Evolutionary conservation across 495 filamentous ascomycete species (phyloP).

Genomic region (Hypoxylon perforatum): DNA sequence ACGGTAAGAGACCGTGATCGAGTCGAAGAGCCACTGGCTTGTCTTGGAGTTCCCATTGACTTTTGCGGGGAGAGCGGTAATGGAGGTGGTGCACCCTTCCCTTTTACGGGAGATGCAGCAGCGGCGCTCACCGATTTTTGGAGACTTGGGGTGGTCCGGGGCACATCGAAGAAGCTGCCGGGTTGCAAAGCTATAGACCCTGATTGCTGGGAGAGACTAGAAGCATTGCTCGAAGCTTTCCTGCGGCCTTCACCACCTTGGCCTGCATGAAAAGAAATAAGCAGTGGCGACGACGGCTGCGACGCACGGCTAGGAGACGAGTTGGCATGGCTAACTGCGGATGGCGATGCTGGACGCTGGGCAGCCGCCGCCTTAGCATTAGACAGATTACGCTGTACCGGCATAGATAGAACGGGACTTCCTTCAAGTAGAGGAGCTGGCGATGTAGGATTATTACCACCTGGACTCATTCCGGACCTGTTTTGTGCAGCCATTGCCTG

Average conservation of each 20-base stretch:
- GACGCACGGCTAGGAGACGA: conserved; percentile 88
- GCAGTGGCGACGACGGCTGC: conserved; percentile 91
- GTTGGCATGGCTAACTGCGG: conserved; percentile 77
- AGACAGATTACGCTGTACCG: conserved; percentile 85
- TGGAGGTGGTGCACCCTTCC: conserved; percentile 65
- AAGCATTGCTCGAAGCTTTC: conserved; percentile 87
- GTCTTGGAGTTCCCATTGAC: conserved; percentile 58
- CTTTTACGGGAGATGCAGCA: conserved; percentile 80
- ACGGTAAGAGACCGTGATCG: conserved; percentile 91
- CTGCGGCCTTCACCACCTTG: conserved; percentile 57
- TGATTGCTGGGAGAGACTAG: conserved; percentile 82
- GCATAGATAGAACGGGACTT: conserved; percentile 81
- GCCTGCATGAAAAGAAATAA: conserved; percentile 93
- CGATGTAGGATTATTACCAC: conserved; percentile 53
- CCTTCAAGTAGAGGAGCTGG: conserved; percentile 78
- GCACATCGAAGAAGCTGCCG: conserved; percentile 77
- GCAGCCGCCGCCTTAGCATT: conserved; percentile 69
- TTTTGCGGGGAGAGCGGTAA: conserved; percentile 64
- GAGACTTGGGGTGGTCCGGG: conserved; percentile 66
- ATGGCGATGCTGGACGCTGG: conserved; percentile 87
- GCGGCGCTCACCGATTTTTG: conserved; percentile 70
- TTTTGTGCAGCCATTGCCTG: conserved; percentile 80
- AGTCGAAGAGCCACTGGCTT: conserved; percentile 57
- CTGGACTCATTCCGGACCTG: conserved; percentile 56
- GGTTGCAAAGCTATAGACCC: conserved; percentile 73